Conservation (phyloP, 805 yeast genomes). For the Kodamaea sagamina region DNA sequence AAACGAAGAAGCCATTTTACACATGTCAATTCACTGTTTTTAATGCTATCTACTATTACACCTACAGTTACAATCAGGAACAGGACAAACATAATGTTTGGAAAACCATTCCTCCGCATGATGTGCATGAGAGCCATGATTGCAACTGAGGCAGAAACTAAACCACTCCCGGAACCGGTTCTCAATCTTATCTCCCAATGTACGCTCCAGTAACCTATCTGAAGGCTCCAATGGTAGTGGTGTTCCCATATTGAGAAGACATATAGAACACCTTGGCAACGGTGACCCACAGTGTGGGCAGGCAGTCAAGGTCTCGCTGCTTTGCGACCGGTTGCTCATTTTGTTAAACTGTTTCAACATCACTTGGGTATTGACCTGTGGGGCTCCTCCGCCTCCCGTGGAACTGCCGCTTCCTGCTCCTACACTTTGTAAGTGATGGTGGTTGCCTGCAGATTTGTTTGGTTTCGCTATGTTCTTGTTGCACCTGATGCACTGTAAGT, state of each 20-base stretch:
- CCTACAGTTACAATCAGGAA: conserved; percentile 85
- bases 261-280: conserved; percentile 87
- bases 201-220: conserved; percentile 23
- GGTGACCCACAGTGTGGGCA: conserved; percentile 90
- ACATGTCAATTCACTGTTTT: background rate
- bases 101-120: conserved; percentile 97
- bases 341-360: conserved; percentile 40
- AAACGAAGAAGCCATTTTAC: too few relatives aligned
- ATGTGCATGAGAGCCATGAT: conserved; percentile 92
- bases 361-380: conserved; percentile 16
- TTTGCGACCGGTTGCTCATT: conserved; percentile 20
- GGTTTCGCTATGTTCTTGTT: conserved; percentile 63
- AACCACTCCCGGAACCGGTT: conserved; percentile 75
- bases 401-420: conserved; percentile 11
- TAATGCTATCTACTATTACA: conserved; percentile 58
- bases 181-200: conserved; percentile 30
- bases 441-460: conserved; percentile 18
- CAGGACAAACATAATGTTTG: conserved; percentile 86
- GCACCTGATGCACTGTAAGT: conserved; percentile 79
- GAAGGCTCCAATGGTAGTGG: conserved; percentile 49
- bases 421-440: conserved; percentile 14
- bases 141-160: conserved; percentile 86
- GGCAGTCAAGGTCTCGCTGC: conserved; percentile 27
- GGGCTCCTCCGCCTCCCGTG: conserved; percentile 5
- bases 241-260: conserved; percentile 76